Evolutionary conservation across 2,329 filamentous ascomycete genomes (phyloP).

Genomic region (Fusarium veterinarium): DNA sequence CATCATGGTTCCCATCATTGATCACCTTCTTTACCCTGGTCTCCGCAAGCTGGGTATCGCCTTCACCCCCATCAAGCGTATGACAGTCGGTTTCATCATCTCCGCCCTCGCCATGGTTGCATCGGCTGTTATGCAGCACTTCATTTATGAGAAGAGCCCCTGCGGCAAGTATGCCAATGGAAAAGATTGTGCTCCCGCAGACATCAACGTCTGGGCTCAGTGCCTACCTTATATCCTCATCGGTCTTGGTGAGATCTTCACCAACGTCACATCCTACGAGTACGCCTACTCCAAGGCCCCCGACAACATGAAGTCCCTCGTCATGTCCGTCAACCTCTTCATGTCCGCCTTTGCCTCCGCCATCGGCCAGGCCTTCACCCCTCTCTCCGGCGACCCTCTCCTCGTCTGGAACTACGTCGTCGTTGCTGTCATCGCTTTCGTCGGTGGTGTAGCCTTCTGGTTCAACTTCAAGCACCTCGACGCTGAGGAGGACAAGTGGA

Average conservation of each 20-base stretch:
- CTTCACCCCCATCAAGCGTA: constrained; percentile 82
- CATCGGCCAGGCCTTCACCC: constrained; percentile 75
- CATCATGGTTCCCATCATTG: constrained; percentile 78
- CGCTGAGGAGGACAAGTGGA: constrained; percentile 74
- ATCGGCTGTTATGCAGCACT: constrained; percentile 67
- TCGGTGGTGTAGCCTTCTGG: constrained; percentile 76
- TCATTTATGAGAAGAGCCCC: constrained; percentile 71
- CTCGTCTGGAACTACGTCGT: constrained; percentile 78
- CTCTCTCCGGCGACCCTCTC: constrained; percentile 71
- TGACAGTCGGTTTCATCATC: constrained; percentile 75
- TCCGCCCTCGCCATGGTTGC: constrained; percentile 71
- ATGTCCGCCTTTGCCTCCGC: constrained; percentile 77
- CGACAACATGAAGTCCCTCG: constrained; percentile 83
- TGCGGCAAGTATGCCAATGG: constrained; percentile 68
- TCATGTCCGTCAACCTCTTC: constrained; percentile 76
- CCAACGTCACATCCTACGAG: constrained; percentile 72
- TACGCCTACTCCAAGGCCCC: constrained; percentile 84
- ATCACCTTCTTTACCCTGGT: constrained; percentile 75
- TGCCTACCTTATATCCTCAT: constrained; percentile 63
- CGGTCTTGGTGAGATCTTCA: constrained; percentile 64
- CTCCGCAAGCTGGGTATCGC: constrained; percentile 71
- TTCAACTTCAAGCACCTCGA: constrained; percentile 74
- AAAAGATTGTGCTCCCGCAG: constrained; percentile 60
- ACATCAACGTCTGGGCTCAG: constrained; percentile 74
- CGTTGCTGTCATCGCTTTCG: constrained; percentile 70